phyloP scores from a whole-genome alignment of 1,284 basidiomycete genomes.

The Tylopilus sp. region DNA sequence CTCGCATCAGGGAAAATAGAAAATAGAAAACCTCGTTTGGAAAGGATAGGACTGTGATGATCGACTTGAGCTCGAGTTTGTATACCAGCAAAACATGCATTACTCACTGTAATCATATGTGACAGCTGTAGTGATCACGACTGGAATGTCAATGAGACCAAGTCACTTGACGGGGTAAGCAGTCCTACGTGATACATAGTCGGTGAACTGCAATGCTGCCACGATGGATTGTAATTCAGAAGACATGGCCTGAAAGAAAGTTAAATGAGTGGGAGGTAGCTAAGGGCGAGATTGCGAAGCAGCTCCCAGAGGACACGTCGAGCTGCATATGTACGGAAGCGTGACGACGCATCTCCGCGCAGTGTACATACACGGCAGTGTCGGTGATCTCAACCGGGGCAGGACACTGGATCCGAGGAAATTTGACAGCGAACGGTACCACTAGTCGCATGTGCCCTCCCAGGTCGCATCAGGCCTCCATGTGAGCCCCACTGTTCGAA shows the following conservation, averaged over 20 bases:
- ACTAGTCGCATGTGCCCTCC: not conserved
- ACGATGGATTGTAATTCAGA: conserved; percentile 9
- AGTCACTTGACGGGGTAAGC: not conserved
- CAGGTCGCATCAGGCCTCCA: not conserved
- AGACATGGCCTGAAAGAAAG: conserved; percentile 10
- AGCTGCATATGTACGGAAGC: not conserved
- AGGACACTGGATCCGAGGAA: not conserved
- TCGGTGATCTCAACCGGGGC: not conserved
- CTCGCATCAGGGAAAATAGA: not conserved
- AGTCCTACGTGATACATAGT: conserved; percentile 17
- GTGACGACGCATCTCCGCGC: not conserved
- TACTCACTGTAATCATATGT: conserved; percentile 24
- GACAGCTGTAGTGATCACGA: conserved; percentile 8
- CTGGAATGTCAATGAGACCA: conserved; percentile 9
- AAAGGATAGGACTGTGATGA: conserved; percentile 16
- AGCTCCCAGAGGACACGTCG: not conserved
- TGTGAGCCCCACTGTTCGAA: not conserved
- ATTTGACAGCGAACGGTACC: not conserved
- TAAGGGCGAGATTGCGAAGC: not conserved
- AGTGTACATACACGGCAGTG: too few species aligned
- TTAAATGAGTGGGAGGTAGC: not conserved
- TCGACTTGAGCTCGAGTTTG: not conserved
- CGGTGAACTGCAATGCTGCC: conserved; percentile 10
- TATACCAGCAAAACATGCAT: not conserved
- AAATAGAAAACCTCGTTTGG: conserved; percentile 12